Evolutionary conservation across 139 green algal genomes (phyloP).

Genomic region (Edaphochlamys debaryana): DNA sequence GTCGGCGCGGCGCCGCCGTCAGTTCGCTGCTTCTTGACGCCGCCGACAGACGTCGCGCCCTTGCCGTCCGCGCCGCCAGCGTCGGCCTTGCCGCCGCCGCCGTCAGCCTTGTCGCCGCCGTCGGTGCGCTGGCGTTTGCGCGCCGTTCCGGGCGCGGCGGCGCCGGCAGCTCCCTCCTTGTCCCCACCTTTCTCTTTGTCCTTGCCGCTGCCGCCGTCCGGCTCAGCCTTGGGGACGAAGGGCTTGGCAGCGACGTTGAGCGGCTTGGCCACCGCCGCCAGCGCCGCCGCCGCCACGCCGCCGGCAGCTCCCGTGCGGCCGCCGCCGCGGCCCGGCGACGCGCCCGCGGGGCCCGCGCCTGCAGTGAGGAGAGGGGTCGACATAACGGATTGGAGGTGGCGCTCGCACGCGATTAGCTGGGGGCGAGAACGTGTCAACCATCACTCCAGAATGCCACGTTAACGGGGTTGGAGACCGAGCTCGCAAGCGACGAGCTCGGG

Average conservation of each 20-base stretch:
- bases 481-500: no score
- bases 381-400: no score
- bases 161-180: background rate
- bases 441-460: no score
- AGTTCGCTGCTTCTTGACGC: background rate
- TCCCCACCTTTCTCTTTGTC: background rate
- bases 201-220: background rate
- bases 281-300: background rate
- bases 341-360: background rate
- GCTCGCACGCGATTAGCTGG: no score
- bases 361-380: no score
- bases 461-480: no score
- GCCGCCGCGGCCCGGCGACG: background rate
- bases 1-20: background rate
- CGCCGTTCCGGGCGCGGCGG: background rate
- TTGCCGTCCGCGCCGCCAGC: background rate
- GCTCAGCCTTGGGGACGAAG: conserved; percentile 4
- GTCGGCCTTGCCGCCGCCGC: background rate
- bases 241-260: conserved; percentile 31
- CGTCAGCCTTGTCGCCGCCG: background rate
- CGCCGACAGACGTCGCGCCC: background rate
- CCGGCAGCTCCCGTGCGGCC: background rate
- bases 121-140: conserved; percentile 13
- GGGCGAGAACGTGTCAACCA: no score
- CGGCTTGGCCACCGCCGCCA: background rate